These are phyloP conservation scores for Sporodiniella umbellata DNA, from an alignment of 371 early-diverging fungal genomes.

Conservation along the genomic window DNA sequence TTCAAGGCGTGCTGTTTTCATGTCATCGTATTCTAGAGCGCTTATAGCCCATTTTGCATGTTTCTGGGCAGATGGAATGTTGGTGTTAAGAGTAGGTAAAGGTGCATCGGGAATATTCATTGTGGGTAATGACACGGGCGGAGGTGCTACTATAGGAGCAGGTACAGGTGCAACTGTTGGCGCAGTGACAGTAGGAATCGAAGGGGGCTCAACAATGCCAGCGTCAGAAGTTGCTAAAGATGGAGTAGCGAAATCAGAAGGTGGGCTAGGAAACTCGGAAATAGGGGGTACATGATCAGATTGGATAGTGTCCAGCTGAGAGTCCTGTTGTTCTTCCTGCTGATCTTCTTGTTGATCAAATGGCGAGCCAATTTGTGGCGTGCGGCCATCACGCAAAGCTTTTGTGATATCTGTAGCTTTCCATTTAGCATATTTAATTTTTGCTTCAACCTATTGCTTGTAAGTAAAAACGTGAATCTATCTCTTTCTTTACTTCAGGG, in stretches of 20 bases:
- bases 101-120: not conserved
- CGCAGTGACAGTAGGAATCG: slow-evolving; percentile 3
- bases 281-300: slow-evolving; percentile 20
- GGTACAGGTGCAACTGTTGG: not conserved
- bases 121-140: not conserved
- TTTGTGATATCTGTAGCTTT: slow-evolving; percentile 92
- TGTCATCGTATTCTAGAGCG: slow-evolving; percentile 92
- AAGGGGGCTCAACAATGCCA: not conserved
- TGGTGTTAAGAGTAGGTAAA: not conserved
- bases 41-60: slow-evolving; percentile 90
- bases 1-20: slow-evolving; percentile 80
- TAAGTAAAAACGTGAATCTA: not conserved
- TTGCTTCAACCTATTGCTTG: slow-evolving; percentile 62
- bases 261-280: slow-evolving; percentile 50
- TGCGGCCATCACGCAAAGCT: slow-evolving; percentile 85
- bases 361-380: slow-evolving; percentile 67
- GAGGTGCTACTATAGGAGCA: not conserved
- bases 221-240: slow-evolving; percentile 15
- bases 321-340: slow-evolving; percentile 1
- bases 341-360: slow-evolving; percentile 23
- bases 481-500: slow-evolving; percentile 44
- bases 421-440: slow-evolving; percentile 95
- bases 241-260: slow-evolving; percentile 47
- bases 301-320: not conserved
- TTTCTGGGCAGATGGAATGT: slow-evolving; percentile 80